Percentiles rank a stretch among this genome's conserved stretches.
Conservation (phyloP, 2,329 filamentous ascomycete genomes). For the Aspergillus tamarii region DNA sequence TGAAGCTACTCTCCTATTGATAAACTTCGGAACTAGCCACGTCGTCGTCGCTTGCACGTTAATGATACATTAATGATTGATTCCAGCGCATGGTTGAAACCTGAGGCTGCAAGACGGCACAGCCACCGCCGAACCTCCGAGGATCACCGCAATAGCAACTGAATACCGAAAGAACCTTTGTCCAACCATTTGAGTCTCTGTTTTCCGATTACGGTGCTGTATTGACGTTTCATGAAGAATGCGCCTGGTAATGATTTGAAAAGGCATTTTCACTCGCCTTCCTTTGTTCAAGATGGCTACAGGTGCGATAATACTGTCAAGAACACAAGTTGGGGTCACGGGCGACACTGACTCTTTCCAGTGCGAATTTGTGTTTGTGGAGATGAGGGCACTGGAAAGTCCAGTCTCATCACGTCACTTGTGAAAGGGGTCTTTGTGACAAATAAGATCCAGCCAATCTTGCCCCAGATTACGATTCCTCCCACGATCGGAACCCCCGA, state of each 20-base stretch:
- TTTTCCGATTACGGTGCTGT: not conserved
- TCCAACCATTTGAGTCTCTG: not conserved
- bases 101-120: constrained; percentile 24
- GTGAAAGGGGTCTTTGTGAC: constrained; percentile 97
- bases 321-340: constrained; percentile 5
- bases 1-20: not conserved
- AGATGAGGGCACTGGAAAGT: constrained; percentile 94
- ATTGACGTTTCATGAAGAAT: not conserved
- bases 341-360: constrained; percentile 30
- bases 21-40: not conserved
- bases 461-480: constrained; percentile 93
- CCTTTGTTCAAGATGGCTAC: constrained; percentile 26
- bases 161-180: not conserved
- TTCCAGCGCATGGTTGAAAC: constrained; percentile 3
- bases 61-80: not conserved
- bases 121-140: constrained; percentile 22
- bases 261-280: constrained; percentile 9
- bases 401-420: constrained; percentile 88
- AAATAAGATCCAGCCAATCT: constrained; percentile 90
- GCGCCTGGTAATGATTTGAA: constrained; percentile 20
- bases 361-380: constrained; percentile 96
- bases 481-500: constrained; percentile 91
- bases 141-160: constrained; percentile 14
- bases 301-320: constrained; percentile 22
- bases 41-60: not conserved